Percentiles rank a stretch among this genome's conserved stretches.
Conservation (phyloP, 2,329 filamentous ascomycete species). For the Cercospora nicotianae region DNA sequence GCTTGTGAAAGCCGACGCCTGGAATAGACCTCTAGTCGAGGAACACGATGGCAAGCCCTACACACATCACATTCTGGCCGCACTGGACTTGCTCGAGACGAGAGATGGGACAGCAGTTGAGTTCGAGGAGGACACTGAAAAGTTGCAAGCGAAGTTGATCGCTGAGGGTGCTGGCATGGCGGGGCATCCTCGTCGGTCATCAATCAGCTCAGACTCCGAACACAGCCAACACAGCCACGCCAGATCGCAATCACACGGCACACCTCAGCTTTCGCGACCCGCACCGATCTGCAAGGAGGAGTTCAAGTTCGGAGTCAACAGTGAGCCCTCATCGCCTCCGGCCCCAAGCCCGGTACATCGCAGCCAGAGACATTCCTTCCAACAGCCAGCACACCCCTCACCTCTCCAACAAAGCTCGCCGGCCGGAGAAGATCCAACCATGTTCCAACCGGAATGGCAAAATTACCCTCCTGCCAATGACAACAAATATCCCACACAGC, state of each 20-base stretch:
- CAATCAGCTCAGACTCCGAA: slow-evolving; percentile 59
- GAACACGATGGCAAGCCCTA: slow-evolving; percentile 58
- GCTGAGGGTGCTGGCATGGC: slow-evolving; percentile 52
- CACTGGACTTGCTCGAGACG: slow-evolving; percentile 58
- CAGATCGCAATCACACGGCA: slow-evolving; percentile 38
- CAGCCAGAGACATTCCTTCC: slow-evolving; percentile 19
- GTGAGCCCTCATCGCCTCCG: slow-evolving; percentile 31
- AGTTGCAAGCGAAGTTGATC: slow-evolving; percentile 57
- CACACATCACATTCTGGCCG: slow-evolving; percentile 63
- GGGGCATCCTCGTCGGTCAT: slow-evolving; percentile 50
- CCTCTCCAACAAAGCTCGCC: slow-evolving; percentile 31
- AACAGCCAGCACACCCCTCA: slow-evolving; percentile 25
- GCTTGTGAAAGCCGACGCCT: slow-evolving; percentile 53
- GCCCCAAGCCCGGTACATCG: slow-evolving; percentile 28
- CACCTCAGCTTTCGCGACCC: slow-evolving; percentile 39
- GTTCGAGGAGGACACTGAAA: slow-evolving; percentile 60
- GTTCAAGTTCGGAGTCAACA: slow-evolving; percentile 31
- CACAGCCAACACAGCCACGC: slow-evolving; percentile 47
- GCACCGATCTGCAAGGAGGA: slow-evolving; percentile 17
- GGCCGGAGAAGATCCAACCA: slow-evolving; percentile 31
- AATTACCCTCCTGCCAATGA: slow-evolving; percentile 18
- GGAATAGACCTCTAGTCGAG: slow-evolving; percentile 56
- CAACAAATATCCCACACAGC: slow-evolving; percentile 10
- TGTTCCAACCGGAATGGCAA: slow-evolving; percentile 37
- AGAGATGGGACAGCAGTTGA: slow-evolving; percentile 51